Percentiles rank a stretch among this genome's conserved stretches.
Evolutionary conservation across 108 stramenopile species (phyloP).

Genomic region (Aurantiochytrium sp.): DNA sequence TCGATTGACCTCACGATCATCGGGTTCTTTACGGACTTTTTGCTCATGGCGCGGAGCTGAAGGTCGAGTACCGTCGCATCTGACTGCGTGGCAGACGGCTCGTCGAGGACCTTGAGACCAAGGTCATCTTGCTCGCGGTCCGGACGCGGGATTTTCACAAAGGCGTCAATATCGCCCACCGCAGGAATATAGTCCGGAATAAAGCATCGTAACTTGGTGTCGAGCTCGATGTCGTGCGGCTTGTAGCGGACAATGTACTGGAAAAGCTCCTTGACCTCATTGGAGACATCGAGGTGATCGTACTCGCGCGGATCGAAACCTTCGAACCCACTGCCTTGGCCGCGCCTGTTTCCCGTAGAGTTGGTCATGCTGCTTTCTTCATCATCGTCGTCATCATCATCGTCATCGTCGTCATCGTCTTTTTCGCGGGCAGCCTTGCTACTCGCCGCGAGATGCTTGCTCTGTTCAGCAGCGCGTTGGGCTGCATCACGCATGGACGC

Average conservation of each 20-base stretch:
- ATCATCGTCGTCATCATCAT: constrained; percentile 6
- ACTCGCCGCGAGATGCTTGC: background rate
- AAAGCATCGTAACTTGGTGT: constrained; percentile 65
- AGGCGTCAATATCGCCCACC: constrained; percentile 73
- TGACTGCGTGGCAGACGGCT: constrained; percentile 60
- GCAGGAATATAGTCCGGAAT: constrained; percentile 72
- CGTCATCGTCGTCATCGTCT: background rate
- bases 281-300: constrained; percentile 21
- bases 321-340: background rate
- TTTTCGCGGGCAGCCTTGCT: background rate
- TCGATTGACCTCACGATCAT: constrained; percentile 50
- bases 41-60: constrained; percentile 61
- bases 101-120: constrained; percentile 63
- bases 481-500: background rate
- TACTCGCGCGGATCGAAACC: background rate
- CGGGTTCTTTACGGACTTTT: constrained; percentile 36
- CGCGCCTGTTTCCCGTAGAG: background rate
- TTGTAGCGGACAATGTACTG: constrained; percentile 55
- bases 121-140: constrained; percentile 55
- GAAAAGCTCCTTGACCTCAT: constrained; percentile 48
- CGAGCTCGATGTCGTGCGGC: constrained; percentile 63
- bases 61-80: constrained; percentile 68
- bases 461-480: background rate
- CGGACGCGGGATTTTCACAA: constrained; percentile 66
- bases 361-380: background rate